These are phyloP conservation scores for Backusella macrospora DNA, from an alignment of 192 early-diverging fungal genomes.

Conservation along the genomic window DNA sequence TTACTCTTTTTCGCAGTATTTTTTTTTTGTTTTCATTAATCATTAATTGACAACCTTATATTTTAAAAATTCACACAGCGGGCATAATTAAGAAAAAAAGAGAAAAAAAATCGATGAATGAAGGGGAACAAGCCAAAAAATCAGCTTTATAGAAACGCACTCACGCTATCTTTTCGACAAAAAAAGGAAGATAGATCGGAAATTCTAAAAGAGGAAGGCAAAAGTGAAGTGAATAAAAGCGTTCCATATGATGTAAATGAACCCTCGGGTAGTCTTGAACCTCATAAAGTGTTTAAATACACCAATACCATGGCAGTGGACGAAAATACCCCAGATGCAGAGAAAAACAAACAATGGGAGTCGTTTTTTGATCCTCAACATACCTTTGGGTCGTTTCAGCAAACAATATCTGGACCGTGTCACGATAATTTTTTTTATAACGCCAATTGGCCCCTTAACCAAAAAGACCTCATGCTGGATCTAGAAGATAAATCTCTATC, in stretches of 20 bases:
- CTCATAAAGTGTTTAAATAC: background rate
- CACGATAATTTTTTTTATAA: background rate
- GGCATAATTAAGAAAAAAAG: background rate
- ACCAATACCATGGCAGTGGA: background rate
- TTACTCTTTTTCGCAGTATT: too few relatives aligned
- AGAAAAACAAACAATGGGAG: slow-evolving; percentile 31
- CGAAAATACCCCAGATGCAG: background rate
- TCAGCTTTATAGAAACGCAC: slow-evolving; percentile 8
- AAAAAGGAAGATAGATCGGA: background rate
- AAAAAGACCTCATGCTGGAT: background rate
- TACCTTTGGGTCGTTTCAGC: slow-evolving; percentile 20
- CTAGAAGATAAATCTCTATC: background rate
- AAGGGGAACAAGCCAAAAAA: slow-evolving; percentile 11
- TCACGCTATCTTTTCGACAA: slow-evolving; percentile 5
- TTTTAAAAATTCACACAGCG: background rate
- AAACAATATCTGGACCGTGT: background rate
- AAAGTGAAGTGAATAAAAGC: background rate
- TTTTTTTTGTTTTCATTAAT: background rate
- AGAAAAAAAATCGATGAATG: slow-evolving; percentile 2
- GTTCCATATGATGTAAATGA: background rate
- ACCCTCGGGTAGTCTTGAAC: background rate
- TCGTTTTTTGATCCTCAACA: slow-evolving; percentile 28
- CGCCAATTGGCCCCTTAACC: background rate
- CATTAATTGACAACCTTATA: background rate
- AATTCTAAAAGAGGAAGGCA: background rate